Percentiles rank a stretch among this genome's conserved stretches.
Evolutionary conservation across 2,329 filamentous ascomycete species (phyloP).

Genomic region (Aspergillus felis): DNA sequence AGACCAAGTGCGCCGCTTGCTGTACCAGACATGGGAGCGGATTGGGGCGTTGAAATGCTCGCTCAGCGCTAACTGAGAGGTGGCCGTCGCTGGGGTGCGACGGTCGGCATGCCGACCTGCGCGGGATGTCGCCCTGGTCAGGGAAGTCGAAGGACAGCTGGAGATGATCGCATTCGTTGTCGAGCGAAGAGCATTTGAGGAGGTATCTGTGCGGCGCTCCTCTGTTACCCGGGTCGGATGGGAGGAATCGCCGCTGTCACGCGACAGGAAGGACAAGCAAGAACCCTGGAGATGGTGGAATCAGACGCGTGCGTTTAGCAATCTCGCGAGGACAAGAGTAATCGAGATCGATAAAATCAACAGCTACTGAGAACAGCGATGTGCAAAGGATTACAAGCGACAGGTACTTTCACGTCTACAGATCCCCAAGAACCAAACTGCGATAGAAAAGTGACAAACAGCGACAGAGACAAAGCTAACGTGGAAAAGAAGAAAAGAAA

Average conservation of each 20-base stretch:
- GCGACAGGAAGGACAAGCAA: constrained; percentile 36
- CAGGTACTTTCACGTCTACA: background rate
- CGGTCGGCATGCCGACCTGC: constrained; percentile 8
- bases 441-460: background rate
- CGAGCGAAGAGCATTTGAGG: constrained; percentile 11
- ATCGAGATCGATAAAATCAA: background rate
- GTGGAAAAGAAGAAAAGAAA: background rate
- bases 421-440: background rate
- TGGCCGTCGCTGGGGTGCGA: constrained; percentile 9
- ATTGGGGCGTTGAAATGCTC: constrained; percentile 70
- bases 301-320: background rate
- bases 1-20: constrained; percentile 65
- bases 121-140: constrained; percentile 6
- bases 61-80: constrained; percentile 28
- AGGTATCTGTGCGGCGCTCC: constrained; percentile 20
- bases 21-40: constrained; percentile 62
- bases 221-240: constrained; percentile 22
- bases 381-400: background rate
- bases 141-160: constrained; percentile 10
- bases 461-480: background rate
- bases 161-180: constrained; percentile 11
- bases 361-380: background rate
- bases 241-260: constrained; percentile 24
- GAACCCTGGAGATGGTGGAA: constrained; percentile 31
- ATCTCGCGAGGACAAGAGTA: background rate